Evolutionary conservation across 306 rosid species (phyloP).

Genomic region (Gynostemma pentaphyllum): DNA sequence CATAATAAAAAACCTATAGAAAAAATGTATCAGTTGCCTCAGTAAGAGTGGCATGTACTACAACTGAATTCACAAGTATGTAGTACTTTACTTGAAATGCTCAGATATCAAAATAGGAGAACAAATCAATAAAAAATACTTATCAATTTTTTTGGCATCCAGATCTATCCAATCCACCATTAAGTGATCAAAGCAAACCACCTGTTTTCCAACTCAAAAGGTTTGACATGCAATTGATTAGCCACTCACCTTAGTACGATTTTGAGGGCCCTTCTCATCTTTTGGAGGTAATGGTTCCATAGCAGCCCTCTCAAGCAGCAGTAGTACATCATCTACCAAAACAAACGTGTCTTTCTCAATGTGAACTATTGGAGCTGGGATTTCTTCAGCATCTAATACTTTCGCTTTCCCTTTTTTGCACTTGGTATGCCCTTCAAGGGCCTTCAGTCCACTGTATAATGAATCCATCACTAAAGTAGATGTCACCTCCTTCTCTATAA

Average conservation of each 20-base stretch:
- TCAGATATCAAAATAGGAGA: neutral
- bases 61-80: neutral
- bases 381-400: constrained; percentile 66
- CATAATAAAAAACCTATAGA: neutral
- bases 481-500: constrained; percentile 95
- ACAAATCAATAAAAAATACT: neutral
- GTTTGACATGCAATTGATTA: constrained; percentile 4
- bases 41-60: neutral
- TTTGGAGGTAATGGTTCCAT: constrained; percentile 95
- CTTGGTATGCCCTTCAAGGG: constrained; percentile 80
- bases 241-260: constrained; percentile 80
- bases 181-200: neutral
- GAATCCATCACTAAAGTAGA: constrained; percentile 99
- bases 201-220: neutral
- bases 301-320: constrained; percentile 89
- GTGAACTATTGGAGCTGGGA: constrained; percentile 82
- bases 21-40: neutral
- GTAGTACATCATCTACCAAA: constrained; percentile 79
- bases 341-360: constrained; percentile 83
- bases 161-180: neutral
- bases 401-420: constrained; percentile 50
- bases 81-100: too few relatives aligned
- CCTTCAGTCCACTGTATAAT: constrained; percentile 89
- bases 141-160: neutral
- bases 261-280: constrained; percentile 99